Evolutionary conservation across 768 basidiomycete genomes (phyloP).

Genomic region (Gelatoporia subvermispora): DNA sequence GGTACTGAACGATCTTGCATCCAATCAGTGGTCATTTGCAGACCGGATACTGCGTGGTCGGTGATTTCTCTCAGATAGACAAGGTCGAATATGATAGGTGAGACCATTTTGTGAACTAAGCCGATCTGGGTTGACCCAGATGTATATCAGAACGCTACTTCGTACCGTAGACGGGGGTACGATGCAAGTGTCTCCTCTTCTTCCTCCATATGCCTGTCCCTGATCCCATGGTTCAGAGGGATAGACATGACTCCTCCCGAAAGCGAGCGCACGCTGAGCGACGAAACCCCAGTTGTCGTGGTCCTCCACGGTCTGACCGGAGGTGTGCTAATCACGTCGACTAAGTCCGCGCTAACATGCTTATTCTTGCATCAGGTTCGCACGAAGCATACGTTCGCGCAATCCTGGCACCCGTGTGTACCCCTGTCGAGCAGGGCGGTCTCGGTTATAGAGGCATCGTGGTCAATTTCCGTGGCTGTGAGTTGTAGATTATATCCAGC

Average conservation of each 20-base stretch:
- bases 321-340: conserved; percentile 25
- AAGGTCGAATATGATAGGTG: conserved; percentile 53
- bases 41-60: conserved; percentile 54
- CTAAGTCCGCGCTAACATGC: background rate
- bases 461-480: conserved; percentile 90
- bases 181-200: conserved; percentile 36
- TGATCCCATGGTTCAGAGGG: conserved; percentile 38
- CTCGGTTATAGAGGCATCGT: conserved; percentile 88
- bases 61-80: conserved; percentile 56
- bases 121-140: background rate
- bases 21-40: conserved; percentile 54
- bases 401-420: conserved; percentile 69
- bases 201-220: background rate
- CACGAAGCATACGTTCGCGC: conserved; percentile 89
- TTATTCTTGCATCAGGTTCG: conserved; percentile 48
- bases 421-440: conserved; percentile 71
- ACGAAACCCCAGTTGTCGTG: conserved; percentile 49
- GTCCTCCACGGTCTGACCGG: conserved; percentile 47
- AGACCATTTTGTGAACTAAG: conserved; percentile 4
- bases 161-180: conserved; percentile 59
- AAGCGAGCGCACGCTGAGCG: conserved; percentile 21
- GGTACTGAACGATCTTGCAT: background rate
- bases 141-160: conserved; percentile 38
- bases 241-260: conserved; percentile 55
- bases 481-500: conserved; percentile 24